Conservation (phyloP, 1,284 basidiomycete genomes). For the Cystobasidiaceae sp. region DNA sequence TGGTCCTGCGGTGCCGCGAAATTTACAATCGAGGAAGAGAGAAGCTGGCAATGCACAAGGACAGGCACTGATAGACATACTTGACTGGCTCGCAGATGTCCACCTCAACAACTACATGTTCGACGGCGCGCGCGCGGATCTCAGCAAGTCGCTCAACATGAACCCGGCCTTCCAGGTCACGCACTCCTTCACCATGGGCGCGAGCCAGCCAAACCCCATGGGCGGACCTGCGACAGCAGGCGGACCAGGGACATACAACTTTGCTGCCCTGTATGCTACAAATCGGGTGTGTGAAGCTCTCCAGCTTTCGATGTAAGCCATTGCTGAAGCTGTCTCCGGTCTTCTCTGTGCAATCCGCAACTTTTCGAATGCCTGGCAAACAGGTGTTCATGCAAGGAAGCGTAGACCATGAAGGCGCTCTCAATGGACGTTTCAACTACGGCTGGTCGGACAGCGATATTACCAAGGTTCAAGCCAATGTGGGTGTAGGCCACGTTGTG, state of each 20-base stretch:
- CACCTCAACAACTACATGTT: conserved; percentile 85
- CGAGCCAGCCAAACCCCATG: conserved; percentile 46
- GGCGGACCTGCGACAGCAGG: conserved; percentile 41
- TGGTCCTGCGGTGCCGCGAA: neutral
- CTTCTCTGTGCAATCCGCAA: neutral
- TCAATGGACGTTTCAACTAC: conserved; percentile 84
- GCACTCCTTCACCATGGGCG: conserved; percentile 86
- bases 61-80: neutral
- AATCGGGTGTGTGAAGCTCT: conserved; percentile 56
- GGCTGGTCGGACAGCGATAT: conserved; percentile 75
- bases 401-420: conserved; percentile 85
- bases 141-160: conserved; percentile 87
- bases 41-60: neutral
- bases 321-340: neutral
- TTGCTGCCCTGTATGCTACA: conserved; percentile 88
- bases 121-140: conserved; percentile 92
- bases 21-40: neutral
- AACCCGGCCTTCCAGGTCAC: conserved; percentile 97
- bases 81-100: conserved; percentile 64
- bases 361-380: neutral
- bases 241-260: conserved; percentile 80
- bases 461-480: conserved; percentile 86
- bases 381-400: conserved; percentile 89
- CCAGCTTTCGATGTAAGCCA: neutral
- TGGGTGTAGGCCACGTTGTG: conserved; percentile 48